Percentiles rank a stretch among this genome's conserved stretches.
These are phyloP conservation scores for Eimeria tenella DNA, from an alignment of 169 alveolate genomes.

Conservation along the genomic window DNA sequence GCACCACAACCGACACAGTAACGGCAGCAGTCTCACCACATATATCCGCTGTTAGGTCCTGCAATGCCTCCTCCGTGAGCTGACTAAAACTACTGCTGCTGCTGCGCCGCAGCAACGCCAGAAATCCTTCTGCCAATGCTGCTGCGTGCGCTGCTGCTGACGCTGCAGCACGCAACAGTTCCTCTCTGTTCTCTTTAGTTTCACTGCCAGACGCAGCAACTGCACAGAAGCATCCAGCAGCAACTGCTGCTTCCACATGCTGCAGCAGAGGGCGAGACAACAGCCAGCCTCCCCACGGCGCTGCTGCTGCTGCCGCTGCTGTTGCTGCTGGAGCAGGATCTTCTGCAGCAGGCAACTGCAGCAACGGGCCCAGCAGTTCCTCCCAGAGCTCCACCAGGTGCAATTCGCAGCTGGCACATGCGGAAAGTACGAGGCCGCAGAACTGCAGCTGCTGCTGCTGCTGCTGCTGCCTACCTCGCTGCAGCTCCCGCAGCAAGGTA, in stretches of 20 bases:
- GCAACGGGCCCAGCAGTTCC: conserved; percentile 57
- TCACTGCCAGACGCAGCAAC: conserved; percentile 27
- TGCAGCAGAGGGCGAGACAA: conserved; percentile 60
- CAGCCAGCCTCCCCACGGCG: conserved; percentile 63
- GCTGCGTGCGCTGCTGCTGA: conserved; percentile 60
- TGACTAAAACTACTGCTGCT: conserved; percentile 45
- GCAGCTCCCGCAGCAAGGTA: conserved; percentile 53
- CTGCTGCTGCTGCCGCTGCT: conserved; percentile 51
- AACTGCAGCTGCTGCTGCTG: conserved; percentile 43
- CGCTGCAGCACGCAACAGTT: conserved; percentile 38
- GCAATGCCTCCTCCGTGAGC: conserved; percentile 48
- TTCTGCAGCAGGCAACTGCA: conserved; percentile 13
- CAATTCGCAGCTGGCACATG: conserved; percentile 58
- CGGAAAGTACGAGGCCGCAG: conserved; percentile 57
- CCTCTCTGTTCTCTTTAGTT: neutral
- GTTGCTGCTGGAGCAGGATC: conserved; percentile 30
- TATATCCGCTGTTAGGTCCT: conserved; percentile 13
- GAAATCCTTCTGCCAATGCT: conserved; percentile 23
- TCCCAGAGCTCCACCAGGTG: conserved; percentile 47
- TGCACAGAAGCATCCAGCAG: conserved; percentile 45
- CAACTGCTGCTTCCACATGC: conserved; percentile 48
- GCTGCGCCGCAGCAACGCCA: conserved; percentile 35
- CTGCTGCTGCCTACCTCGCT: conserved; percentile 1
- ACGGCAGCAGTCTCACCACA: conserved; percentile 13
- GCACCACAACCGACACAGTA: neutral